Evolutionary conservation across 345 rosid species (phyloP).

Genomic region (Mallotus nudiflorus): DNA sequence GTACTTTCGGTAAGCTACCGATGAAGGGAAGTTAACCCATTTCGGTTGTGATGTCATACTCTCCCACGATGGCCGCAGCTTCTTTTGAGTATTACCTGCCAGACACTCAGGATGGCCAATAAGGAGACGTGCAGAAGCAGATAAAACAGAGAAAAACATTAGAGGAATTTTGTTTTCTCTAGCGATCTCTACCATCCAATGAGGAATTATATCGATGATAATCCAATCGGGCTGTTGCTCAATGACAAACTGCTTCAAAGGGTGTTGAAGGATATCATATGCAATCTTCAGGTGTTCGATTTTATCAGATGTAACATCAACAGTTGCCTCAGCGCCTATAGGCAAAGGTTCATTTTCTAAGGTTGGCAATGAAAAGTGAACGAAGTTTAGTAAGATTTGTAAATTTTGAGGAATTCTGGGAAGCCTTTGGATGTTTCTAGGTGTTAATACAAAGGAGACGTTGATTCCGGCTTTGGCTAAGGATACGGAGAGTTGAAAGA

Average conservation of each 20-base stretch:
- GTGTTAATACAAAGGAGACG: conserved; percentile 25
- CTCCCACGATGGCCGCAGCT: conserved; percentile 4
- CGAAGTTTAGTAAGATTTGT: not conserved
- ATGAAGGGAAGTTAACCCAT: conserved; percentile 29
- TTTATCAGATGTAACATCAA: conserved; percentile 30
- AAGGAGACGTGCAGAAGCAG: conserved; percentile 3
- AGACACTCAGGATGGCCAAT: conserved; percentile 5
- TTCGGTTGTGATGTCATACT: conserved; percentile 14
- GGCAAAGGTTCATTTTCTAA: conserved; percentile 12
- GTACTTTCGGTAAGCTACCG: conserved; percentile 6
- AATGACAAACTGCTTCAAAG: conserved; percentile 21
- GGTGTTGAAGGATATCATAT: conserved; percentile 30
- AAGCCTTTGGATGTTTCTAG: conserved; percentile 24
- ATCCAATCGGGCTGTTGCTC: conserved; percentile 28
- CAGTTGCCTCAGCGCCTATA: conserved; percentile 34
- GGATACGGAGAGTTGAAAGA: conserved; percentile 22
- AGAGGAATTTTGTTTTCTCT: conserved; percentile 22
- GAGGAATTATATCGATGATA: conserved; percentile 19
- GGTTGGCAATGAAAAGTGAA: conserved; percentile 27
- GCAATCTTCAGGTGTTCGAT: conserved; percentile 27
- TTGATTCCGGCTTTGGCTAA: conserved; percentile 25
- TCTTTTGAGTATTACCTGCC: conserved; percentile 9
- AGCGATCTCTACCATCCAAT: conserved; percentile 29
- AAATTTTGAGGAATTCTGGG: conserved; percentile 27
- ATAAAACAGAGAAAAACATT: conserved; percentile 13